A percentile compares a stretch with the other conserved stretches of the same genome.
phyloP scores from a whole-genome alignment of 2,329 filamentous ascomycete species.

The Fusarium decemcellulare region DNA sequence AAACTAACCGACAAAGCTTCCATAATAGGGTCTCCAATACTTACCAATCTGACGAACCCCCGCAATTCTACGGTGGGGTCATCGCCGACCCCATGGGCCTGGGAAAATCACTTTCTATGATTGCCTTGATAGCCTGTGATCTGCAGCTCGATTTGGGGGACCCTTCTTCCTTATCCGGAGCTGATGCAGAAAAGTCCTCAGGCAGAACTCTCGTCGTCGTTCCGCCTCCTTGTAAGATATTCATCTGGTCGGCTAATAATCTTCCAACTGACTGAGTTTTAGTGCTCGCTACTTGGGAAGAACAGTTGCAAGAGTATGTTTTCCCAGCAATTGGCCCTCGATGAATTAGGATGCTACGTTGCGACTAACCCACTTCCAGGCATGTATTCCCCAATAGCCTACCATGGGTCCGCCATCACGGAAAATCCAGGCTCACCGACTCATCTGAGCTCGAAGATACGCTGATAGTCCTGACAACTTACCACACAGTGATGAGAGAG shows the following conservation, averaged over 20 bases:
- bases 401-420: conserved; percentile 48
- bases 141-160: neutral
- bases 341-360: neutral
- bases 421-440: conserved; percentile 37
- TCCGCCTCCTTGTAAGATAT: neutral
- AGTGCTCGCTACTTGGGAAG: conserved; percentile 56
- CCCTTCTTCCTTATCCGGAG: neutral
- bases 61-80: conserved; percentile 56
- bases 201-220: neutral
- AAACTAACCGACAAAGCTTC: conserved; percentile 42
- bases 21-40: conserved; percentile 50
- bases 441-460: conserved; percentile 25
- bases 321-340: neutral
- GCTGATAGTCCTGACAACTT: conserved; percentile 56
- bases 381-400: conserved; percentile 44
- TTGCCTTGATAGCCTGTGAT: conserved; percentile 52
- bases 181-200: conserved; percentile 8
- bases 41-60: conserved; percentile 48
- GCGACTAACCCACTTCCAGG: neutral
- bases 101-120: conserved; percentile 60
- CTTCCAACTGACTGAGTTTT: neutral
- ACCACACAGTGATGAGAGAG: conserved; percentile 55
- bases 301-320: conserved; percentile 44
- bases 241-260: neutral
- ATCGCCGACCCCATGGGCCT: conserved; percentile 62